These are phyloP conservation scores for Hypoxylon subgilvum DNA, from an alignment of 495 filamentous ascomycete species.

Conservation along the genomic window DNA sequence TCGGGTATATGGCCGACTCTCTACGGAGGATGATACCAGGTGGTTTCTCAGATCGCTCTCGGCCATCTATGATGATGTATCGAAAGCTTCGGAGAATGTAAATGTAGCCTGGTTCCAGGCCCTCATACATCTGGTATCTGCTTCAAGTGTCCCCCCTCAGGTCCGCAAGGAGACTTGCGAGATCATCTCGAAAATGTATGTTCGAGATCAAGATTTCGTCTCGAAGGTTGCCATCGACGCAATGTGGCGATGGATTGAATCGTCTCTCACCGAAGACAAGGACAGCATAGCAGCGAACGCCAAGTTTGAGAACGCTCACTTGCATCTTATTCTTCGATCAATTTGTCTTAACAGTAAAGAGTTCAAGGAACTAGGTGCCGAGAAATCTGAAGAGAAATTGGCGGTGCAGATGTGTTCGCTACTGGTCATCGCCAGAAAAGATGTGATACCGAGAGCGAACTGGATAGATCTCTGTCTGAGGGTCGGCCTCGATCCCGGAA, in stretches of 20 bases:
- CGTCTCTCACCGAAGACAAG: conserved; percentile 69
- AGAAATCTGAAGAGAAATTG: conserved; percentile 50
- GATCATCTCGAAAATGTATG: conserved; percentile 65
- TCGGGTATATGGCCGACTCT: conserved; percentile 79
- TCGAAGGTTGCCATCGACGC: conserved; percentile 67
- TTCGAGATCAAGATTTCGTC: conserved; percentile 58
- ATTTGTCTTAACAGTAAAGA: conserved; percentile 65
- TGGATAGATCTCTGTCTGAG: conserved; percentile 90
- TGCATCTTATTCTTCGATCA: conserved; percentile 70
- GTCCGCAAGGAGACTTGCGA: conserved; percentile 65
- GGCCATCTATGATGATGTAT: conserved; percentile 57
- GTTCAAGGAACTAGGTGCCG: conserved; percentile 44
- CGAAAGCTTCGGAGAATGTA: conserved; percentile 35
- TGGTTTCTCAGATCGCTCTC: conserved; percentile 78
- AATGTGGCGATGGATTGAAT: conserved; percentile 82
- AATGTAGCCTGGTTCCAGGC: conserved; percentile 76
- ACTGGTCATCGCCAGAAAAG: conserved; percentile 76
- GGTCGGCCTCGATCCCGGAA: conserved; percentile 80
- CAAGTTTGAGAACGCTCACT: conserved; percentile 65
- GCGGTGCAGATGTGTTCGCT: conserved; percentile 72
- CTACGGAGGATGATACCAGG: conserved; percentile 69
- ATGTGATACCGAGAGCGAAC: conserved; percentile 74
- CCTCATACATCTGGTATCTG: conserved; percentile 77
- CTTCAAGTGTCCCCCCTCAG: conserved; percentile 59
- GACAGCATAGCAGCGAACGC: conserved; percentile 74